Evolutionary conservation across 768 basidiomycete species (phyloP).

Genomic region (Thelephora ganbajun): DNA sequence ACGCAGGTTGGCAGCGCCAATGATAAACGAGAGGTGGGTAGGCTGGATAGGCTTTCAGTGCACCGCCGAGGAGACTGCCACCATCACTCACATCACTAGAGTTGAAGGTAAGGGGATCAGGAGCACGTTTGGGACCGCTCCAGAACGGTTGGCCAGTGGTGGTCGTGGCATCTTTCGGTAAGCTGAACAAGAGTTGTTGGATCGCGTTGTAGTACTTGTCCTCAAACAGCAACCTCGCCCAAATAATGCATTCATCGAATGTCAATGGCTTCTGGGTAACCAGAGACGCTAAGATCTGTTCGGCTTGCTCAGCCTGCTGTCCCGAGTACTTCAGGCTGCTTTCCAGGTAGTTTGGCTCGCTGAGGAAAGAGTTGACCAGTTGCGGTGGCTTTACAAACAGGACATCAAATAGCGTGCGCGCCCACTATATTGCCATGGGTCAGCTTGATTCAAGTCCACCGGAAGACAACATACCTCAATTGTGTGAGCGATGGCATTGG

Average conservation of each 20-base stretch:
- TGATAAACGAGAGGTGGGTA: constrained; percentile 76
- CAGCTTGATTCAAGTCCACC: neutral
- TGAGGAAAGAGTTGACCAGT: constrained; percentile 90
- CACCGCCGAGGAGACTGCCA: neutral
- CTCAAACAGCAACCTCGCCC: constrained; percentile 95
- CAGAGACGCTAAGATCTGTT: constrained; percentile 78
- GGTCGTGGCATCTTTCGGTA: constrained; percentile 89
- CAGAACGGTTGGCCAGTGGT: constrained; percentile 95
- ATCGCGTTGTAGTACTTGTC: constrained; percentile 88
- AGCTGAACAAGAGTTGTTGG: constrained; percentile 80
- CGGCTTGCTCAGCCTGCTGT: constrained; percentile 79
- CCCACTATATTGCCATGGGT: constrained; percentile 47
- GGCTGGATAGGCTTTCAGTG: constrained; percentile 33
- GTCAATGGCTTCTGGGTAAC: constrained; percentile 88
- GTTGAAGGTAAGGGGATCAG: constrained; percentile 79
- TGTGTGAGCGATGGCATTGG: constrained; percentile 93
- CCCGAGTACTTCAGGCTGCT: constrained; percentile 82
- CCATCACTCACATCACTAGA: constrained; percentile 62
- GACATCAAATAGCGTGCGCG: constrained; percentile 82
- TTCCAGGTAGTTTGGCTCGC: constrained; percentile 92
- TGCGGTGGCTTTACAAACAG: constrained; percentile 90
- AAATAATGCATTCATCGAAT: constrained; percentile 94
- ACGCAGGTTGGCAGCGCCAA: constrained; percentile 90
- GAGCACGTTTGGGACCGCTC: constrained; percentile 97
- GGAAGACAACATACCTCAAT: constrained; percentile 58